These are phyloP conservation scores for Penicillium thymicola DNA, from an alignment of 2,329 filamentous ascomycete genomes.

Conservation along the genomic window DNA sequence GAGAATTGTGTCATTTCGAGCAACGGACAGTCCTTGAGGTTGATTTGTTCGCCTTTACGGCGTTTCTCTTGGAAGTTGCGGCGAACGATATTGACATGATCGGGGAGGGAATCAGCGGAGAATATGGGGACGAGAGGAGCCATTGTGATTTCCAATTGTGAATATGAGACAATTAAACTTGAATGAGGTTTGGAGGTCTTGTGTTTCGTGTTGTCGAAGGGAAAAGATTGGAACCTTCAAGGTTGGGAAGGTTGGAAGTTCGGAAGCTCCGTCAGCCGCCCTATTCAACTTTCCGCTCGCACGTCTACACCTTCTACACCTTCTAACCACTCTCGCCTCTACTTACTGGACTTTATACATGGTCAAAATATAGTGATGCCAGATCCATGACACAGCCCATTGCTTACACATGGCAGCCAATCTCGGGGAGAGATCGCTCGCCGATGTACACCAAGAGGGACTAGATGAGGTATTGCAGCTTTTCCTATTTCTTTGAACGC, in stretches of 20 bases:
- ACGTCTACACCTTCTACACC: neutral
- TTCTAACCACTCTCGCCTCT: neutral
- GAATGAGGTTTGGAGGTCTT: neutral
- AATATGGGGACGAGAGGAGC: conserved; percentile 55
- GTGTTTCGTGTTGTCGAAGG: neutral
- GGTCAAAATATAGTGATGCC: conserved; percentile 46
- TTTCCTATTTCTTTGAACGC: neutral
- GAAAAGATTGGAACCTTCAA: neutral
- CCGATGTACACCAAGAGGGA: conserved; percentile 48
- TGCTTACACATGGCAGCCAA: conserved; percentile 36
- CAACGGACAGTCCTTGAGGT: conserved; percentile 55
- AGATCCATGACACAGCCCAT: conserved; percentile 30
- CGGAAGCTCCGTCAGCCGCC: conserved; percentile 4
- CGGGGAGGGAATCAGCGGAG: conserved; percentile 50
- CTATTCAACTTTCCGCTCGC: neutral
- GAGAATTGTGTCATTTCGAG: conserved; percentile 62
- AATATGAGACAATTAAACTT: neutral
- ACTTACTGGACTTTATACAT: neutral
- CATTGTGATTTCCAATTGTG: conserved; percentile 41
- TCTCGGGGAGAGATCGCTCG: conserved; percentile 54
- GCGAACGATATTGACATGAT: conserved; percentile 48
- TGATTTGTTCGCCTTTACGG: conserved; percentile 51
- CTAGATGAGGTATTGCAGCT: conserved; percentile 48
- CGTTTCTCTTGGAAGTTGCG: conserved; percentile 48
- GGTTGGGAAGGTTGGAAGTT: neutral